These are phyloP conservation scores for Pseudogymnoascus sp. DNA, from an alignment of 2,329 filamentous ascomycete genomes.

Conservation along the genomic window DNA sequence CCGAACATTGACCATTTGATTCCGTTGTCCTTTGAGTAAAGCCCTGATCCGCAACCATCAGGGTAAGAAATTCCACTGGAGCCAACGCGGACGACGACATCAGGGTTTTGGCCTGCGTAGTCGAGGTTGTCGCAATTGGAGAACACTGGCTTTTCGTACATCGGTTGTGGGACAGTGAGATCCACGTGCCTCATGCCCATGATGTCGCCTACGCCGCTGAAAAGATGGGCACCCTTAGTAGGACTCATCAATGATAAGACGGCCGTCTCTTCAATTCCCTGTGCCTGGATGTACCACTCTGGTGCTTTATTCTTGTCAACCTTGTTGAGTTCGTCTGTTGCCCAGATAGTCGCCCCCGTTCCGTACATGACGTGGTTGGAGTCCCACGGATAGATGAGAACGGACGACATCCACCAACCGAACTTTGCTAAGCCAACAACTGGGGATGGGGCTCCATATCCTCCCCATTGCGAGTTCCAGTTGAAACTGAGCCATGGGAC, in stretches of 20 bases:
- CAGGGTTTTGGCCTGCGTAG: conserved; percentile 21
- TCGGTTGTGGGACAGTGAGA: conserved; percentile 15
- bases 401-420: background rate
- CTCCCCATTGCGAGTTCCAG: conserved; percentile 14
- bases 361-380: background rate
- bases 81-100: conserved; percentile 14
- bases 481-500: conserved; percentile 18
- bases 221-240: conserved; percentile 18
- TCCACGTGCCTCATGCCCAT: conserved; percentile 21
- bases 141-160: conserved; percentile 17
- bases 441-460: conserved; percentile 18
- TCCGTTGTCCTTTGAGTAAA: conserved; percentile 15
- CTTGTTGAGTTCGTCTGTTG: conserved; percentile 7
- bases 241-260: conserved; percentile 17
- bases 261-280: conserved; percentile 24
- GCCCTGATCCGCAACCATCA: conserved; percentile 13
- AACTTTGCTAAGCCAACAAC: conserved; percentile 15
- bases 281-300: conserved; percentile 18
- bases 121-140: conserved; percentile 21
- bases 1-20: conserved; percentile 13
- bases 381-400: background rate
- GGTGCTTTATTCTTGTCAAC: conserved; percentile 12
- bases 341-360: background rate
- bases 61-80: conserved; percentile 12
- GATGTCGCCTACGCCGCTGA: conserved; percentile 23